Conservation (phyloP, 2,329 filamentous ascomycete species). For the Aaosphaeria arxii region DNA sequence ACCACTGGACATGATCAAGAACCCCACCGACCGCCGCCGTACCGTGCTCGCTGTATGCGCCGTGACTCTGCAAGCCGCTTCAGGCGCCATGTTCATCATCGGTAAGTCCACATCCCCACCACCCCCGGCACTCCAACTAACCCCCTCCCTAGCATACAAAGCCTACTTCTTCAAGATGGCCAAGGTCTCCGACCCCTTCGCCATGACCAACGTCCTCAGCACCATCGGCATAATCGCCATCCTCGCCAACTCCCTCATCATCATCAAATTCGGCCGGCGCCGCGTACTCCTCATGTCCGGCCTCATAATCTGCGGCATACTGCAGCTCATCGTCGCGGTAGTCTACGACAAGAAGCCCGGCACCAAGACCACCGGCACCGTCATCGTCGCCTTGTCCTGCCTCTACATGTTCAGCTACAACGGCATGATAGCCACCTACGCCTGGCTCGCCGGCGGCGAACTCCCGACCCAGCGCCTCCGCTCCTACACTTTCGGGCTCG, state of each 20-base stretch:
- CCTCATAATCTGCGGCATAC: constrained; percentile 51
- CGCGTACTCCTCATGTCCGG: constrained; percentile 53
- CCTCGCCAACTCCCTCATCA: constrained; percentile 53
- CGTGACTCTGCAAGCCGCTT: constrained; percentile 36
- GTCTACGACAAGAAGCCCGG: constrained; percentile 48
- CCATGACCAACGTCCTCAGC: constrained; percentile 55
- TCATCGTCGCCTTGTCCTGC: constrained; percentile 53
- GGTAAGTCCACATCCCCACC: constrained; percentile 25
- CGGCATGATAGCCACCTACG: constrained; percentile 54
- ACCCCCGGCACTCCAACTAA: not conserved
- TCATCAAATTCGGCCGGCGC: constrained; percentile 53
- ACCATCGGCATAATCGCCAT: constrained; percentile 55
- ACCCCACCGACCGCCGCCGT: constrained; percentile 32
- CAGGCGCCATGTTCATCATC: constrained; percentile 37
- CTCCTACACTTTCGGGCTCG: constrained; percentile 55
- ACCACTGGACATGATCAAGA: constrained; percentile 36
- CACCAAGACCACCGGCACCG: constrained; percentile 39
- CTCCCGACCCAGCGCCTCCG: constrained; percentile 56
- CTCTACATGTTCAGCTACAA: constrained; percentile 57
- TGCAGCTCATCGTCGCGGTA: constrained; percentile 54
- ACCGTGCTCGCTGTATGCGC: constrained; percentile 34
- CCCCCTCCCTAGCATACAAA: constrained; percentile 24
- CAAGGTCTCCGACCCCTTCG: constrained; percentile 53
- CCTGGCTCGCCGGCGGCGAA: constrained; percentile 58
- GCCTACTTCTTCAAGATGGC: constrained; percentile 63